phyloP scores from a whole-genome alignment of 2,329 filamentous ascomycete species.

The Sporothrix dimorphospora region DNA sequence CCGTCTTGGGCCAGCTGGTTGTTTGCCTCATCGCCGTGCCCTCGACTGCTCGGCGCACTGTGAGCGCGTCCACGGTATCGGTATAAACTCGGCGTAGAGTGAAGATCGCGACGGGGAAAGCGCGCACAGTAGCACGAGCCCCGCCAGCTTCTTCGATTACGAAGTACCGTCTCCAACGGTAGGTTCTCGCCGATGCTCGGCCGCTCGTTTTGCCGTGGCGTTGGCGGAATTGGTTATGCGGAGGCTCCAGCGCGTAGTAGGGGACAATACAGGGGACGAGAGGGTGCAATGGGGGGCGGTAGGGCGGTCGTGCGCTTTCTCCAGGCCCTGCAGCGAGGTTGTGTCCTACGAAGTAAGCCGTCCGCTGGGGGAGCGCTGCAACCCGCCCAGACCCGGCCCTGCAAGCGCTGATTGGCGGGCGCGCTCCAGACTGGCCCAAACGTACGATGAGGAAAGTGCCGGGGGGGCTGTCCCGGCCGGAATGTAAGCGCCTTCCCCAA shows the following conservation, averaged over 20 bases:
- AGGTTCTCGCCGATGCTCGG: slow-evolving; percentile 26
- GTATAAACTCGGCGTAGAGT: neutral
- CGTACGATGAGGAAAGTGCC: slow-evolving; percentile 2
- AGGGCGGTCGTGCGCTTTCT: neutral
- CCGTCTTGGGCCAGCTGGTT: no score
- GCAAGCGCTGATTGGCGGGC: neutral
- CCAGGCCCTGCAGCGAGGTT: neutral
- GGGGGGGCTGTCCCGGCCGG: neutral
- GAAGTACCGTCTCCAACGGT: neutral
- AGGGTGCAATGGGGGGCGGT: neutral
- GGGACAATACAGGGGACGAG: neutral
- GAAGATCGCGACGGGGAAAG: neutral
- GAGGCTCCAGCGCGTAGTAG: neutral
- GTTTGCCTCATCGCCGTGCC: no score
- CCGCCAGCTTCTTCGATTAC: neutral
- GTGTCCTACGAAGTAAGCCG: neutral
- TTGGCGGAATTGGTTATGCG: slow-evolving; percentile 12
- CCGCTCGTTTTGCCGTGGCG: neutral
- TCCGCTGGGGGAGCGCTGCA: neutral
- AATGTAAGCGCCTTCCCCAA: slow-evolving; percentile 9
- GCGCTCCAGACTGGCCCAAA: neutral
- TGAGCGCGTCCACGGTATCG: neutral
- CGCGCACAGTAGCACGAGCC: neutral
- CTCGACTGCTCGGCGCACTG: neutral
- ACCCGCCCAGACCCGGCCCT: slow-evolving; percentile 8